Evolutionary conservation across 371 early-diverging fungal species (phyloP).

Genomic region (Mycotypha africana): DNA sequence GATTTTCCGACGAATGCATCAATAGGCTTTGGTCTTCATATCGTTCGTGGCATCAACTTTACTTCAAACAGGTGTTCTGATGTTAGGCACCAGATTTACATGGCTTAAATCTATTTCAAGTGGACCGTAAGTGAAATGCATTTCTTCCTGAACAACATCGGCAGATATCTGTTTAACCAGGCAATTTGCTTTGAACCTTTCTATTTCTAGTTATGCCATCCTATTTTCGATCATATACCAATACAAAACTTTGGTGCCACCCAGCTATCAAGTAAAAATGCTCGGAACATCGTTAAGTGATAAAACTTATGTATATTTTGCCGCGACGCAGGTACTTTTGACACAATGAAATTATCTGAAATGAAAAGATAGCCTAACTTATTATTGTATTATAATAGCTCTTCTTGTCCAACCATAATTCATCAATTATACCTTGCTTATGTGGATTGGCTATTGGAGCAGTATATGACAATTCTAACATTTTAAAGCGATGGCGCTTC

Average conservation of each 20-base stretch:
- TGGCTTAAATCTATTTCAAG: slow-evolving; percentile 11
- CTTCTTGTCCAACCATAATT: slow-evolving; percentile 37
- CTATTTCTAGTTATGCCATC: slow-evolving; percentile 34
- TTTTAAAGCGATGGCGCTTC: slow-evolving; percentile 51
- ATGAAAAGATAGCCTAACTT: too few species aligned
- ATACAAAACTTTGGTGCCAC: slow-evolving; percentile 46
- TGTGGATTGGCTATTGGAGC: slow-evolving; percentile 55
- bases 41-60: slow-evolving; percentile 47
- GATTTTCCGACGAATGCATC: too few species aligned
- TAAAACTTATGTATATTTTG: slow-evolving; percentile 51
- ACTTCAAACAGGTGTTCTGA: slow-evolving; percentile 36
- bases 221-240: slow-evolving; percentile 55
- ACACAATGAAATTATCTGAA: too few species aligned
- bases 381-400: too few species aligned
- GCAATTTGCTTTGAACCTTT: background rate
- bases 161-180: background rate
- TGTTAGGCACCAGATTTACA: slow-evolving; percentile 15
- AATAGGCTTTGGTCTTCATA: slow-evolving; percentile 50
- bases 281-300: slow-evolving; percentile 52
- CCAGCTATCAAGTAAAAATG: slow-evolving; percentile 42
- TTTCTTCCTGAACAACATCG: too few species aligned
- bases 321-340: slow-evolving; percentile 47
- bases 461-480: slow-evolving; percentile 40
- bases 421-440: slow-evolving; percentile 40
- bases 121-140: slow-evolving; percentile 23